These are phyloP conservation scores for Kwoniella mangroviensis DNA, from an alignment of 768 basidiomycete genomes.

Conservation along the genomic window DNA sequence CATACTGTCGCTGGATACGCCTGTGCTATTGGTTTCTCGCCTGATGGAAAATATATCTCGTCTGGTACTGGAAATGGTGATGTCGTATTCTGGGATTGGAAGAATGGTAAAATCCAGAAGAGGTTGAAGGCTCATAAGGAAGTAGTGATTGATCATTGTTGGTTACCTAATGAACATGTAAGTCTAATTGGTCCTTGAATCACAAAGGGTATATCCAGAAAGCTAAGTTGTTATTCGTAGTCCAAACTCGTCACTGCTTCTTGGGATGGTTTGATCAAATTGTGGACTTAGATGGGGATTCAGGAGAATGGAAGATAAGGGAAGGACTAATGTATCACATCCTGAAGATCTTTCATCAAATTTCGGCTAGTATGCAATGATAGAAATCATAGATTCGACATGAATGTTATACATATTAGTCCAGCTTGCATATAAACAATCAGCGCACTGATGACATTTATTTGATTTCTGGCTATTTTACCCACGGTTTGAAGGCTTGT, in stretches of 20 bases:
- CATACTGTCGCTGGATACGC: conserved; percentile 97
- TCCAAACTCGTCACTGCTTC: conserved; percentile 96
- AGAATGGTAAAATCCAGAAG: conserved; percentile 93
- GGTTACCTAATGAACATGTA: conserved; percentile 96
- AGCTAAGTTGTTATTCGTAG: conserved; percentile 59
- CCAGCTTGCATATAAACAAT: neutral
- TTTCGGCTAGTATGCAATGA: neutral
- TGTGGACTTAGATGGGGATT: conserved; percentile 68
- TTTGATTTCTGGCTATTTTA: too few relatives aligned
- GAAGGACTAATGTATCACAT: neutral
- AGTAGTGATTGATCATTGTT: conserved; percentile 97
- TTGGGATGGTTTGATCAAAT: conserved; percentile 97
- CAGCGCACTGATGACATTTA: too few relatives aligned
- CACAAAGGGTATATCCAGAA: neutral
- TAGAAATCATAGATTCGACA: neutral
- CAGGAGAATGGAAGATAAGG: neutral
- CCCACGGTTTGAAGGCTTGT: too few relatives aligned
- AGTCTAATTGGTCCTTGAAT: conserved; percentile 56
- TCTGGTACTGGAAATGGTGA: conserved; percentile 95
- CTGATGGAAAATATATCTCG: conserved; percentile 97
- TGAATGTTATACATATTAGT: neutral
- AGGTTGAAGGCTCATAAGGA: conserved; percentile 86
- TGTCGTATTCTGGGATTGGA: conserved; percentile 99
- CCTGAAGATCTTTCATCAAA: neutral
- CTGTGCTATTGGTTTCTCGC: conserved; percentile 94